phyloP scores from a whole-genome alignment of 768 basidiomycete species.

The Leccinum imitatum region DNA sequence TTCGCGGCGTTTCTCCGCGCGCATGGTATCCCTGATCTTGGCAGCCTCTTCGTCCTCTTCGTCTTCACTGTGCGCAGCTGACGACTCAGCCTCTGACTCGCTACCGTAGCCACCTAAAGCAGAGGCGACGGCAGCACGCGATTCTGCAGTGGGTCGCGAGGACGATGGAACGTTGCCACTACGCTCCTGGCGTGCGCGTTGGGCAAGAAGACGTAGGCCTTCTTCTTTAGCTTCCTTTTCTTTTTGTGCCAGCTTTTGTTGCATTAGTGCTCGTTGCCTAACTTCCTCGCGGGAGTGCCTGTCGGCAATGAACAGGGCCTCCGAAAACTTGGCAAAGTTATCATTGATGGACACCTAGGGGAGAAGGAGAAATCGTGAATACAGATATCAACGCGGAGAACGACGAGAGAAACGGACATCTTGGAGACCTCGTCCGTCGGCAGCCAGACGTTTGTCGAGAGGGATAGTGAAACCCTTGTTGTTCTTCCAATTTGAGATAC shows the following conservation, averaged over 20 bases:
- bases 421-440: conserved; percentile 97
- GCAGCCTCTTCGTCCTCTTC: conserved; percentile 80
- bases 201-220: conserved; percentile 88
- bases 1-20: conserved; percentile 88
- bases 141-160: conserved; percentile 63
- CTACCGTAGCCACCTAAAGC: conserved; percentile 86
- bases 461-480: conserved; percentile 99
- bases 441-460: conserved; percentile 94
- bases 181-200: conserved; percentile 94
- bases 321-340: conserved; percentile 98
- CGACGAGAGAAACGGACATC: conserved; percentile 61
- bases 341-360: conserved; percentile 94
- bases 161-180: conserved; percentile 66
- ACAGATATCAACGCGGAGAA: not conserved
- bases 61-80: conserved; percentile 53
- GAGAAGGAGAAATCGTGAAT: not conserved
- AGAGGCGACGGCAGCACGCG: conserved; percentile 69
- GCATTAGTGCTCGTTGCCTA: conserved; percentile 93
- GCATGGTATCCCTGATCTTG: conserved; percentile 85
- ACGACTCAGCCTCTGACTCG: conserved; percentile 55
- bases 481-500: conserved; percentile 99
- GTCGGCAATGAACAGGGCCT: conserved; percentile 93
- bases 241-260: conserved; percentile 98
- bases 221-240: conserved; percentile 96
- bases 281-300: conserved; percentile 98